Evolutionary conservation across 1,284 basidiomycete species (phyloP).

Genomic region (Trametes pubescens): DNA sequence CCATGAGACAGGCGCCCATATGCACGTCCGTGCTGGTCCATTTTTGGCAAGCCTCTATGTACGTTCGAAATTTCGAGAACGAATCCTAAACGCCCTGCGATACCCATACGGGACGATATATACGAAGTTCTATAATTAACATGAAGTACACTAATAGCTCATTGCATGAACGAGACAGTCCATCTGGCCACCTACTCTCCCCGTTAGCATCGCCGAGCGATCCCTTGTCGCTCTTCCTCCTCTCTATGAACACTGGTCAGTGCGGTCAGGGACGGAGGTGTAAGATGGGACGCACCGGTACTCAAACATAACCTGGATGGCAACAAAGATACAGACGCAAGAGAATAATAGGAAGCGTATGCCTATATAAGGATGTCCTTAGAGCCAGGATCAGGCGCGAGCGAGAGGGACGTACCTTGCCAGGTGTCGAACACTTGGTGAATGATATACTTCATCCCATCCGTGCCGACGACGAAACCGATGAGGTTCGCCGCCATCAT

Average conservation of each 20-base stretch:
- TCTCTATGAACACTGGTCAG: constrained; percentile 34
- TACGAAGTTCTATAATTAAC: not conserved
- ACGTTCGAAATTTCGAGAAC: constrained; percentile 7
- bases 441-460: constrained; percentile 82
- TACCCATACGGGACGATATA: not conserved
- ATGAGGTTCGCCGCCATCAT: constrained; percentile 97
- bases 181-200: not conserved
- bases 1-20: constrained; percentile 2
- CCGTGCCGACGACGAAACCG: constrained; percentile 92
- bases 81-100: not conserved
- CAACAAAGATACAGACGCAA: constrained; percentile 79
- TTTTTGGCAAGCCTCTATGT: constrained; percentile 6
- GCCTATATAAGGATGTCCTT: constrained; percentile 50
- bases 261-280: not conserved
- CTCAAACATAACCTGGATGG: constrained; percentile 94
- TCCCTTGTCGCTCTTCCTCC: constrained; percentile 53
- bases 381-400: not conserved
- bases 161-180: not conserved
- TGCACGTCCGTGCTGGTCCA: not conserved
- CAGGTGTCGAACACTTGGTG: constrained; percentile 69
- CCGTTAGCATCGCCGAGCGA: constrained; percentile 64
- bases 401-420: constrained; percentile 58
- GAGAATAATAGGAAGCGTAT: constrained; percentile 72
- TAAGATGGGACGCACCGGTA: constrained; percentile 65
- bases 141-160: not conserved